Evolutionary conservation across 2,329 filamentous ascomycete genomes (phyloP), one percentile per base, ranked within the genome.

Genomic region (Ceratocystis alfenasii): DNA sequence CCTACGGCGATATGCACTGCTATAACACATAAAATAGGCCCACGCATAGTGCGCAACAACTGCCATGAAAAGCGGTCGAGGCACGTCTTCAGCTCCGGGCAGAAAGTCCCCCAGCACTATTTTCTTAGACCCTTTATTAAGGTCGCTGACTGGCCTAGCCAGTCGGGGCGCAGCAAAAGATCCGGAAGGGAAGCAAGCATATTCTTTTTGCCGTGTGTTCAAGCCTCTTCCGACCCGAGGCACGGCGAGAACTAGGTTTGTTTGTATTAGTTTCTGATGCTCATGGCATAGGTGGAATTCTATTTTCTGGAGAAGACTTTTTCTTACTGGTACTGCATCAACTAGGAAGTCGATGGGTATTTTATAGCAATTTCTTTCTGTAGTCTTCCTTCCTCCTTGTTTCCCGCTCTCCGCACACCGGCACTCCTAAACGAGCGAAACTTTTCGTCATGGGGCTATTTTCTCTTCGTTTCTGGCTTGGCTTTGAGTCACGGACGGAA

Each of bases 391-490:
- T 55, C 22, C 50, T 55, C 8, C 50, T 55, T 55, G 22, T 15
- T 25, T 15, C 22, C 20, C 20, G 20, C 15, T 55, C 25, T 55
- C 50, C 50, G 20, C 20, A 28, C 50, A 15, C 22, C 50, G 50
- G 50, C 25, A 55, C 50, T 55, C 50, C 5, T 15, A 55, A 25
- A 55, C 20, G 12, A 25, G 50, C 28, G 50, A 55, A 55, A 55
- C 50, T 25, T 55, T 55, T 55, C 25, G 50, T 55, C 50, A 55
- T 55, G 50, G 50, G 50, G 50, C 50, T 55, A 20, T 48, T n/a
- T 7, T 8, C 25, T 12, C 5, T 15, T 41, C 36, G 5, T 12
- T 41, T 41, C 36, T 15, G 36, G 36, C 36, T 41, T 41, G 36
- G 36, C 36, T 41, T 25, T 55, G 50, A 25, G 50, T 55, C 50